Conservation (phyloP, 805 yeast genomes). For the Sungouiozyma intestinalis region DNA sequence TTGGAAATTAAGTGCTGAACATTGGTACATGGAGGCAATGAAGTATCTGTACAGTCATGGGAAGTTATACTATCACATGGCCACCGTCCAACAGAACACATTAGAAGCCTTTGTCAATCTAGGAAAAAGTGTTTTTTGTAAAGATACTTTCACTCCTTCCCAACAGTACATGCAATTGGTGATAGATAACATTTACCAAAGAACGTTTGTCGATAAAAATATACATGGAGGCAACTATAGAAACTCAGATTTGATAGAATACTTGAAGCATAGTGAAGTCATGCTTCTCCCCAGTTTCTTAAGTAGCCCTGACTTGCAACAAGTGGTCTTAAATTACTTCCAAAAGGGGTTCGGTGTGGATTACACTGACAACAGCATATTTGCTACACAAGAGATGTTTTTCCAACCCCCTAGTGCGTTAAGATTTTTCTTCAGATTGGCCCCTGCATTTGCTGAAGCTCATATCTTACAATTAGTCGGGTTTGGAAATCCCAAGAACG, state of each 20-base stretch:
- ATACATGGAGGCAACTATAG: constrained; percentile 17
- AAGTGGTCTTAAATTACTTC: constrained; percentile 54
- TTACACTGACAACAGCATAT: constrained; percentile 52
- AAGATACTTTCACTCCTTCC: constrained; percentile 79
- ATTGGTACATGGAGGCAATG: constrained; percentile 72
- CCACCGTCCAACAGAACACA: constrained; percentile 65
- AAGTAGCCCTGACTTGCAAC: constrained; percentile 43
- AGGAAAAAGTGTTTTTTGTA: constrained; percentile 68
- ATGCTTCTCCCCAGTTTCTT: constrained; percentile 49
- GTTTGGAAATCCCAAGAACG: constrained; percentile 64
- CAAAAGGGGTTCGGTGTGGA: constrained; percentile 55
- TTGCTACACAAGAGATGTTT: constrained; percentile 36
- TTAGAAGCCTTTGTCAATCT: constrained; percentile 70
- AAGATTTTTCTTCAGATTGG: constrained; percentile 68
- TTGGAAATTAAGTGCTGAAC: constrained; percentile 76
- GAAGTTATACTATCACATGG: constrained; percentile 75
- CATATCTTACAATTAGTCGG: constrained; percentile 68
- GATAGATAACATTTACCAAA: constrained; percentile 62
- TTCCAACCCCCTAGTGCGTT: constrained; percentile 28
- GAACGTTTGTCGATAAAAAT: constrained; percentile 34
- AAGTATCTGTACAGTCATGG: constrained; percentile 74
- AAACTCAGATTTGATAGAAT: constrained; percentile 27
- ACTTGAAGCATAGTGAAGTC: constrained; percentile 51
- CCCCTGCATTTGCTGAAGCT: constrained; percentile 65
- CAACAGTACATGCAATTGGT: constrained; percentile 67